These are phyloP conservation scores for Sugiyamaella marilandica DNA, from an alignment of 805 yeast species.

Conservation along the genomic window DNA sequence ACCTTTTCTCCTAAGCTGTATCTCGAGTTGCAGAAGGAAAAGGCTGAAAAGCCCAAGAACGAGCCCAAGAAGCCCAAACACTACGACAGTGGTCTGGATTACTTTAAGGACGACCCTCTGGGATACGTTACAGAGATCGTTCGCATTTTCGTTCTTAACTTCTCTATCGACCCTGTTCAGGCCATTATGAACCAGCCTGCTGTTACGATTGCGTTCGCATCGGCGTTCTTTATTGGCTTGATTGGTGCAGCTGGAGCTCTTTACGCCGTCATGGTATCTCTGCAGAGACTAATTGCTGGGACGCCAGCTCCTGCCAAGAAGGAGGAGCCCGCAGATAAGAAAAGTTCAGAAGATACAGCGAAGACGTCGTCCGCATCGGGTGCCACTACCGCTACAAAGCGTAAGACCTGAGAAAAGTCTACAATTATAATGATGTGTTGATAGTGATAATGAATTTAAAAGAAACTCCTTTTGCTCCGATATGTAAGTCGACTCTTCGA, in stretches of 20 bases:
- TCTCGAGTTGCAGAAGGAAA: conserved; percentile 29
- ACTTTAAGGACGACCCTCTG: conserved; percentile 33
- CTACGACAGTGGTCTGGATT: conserved; percentile 25
- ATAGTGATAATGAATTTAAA: neutral
- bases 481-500: neutral
- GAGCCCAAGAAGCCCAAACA: conserved; percentile 15
- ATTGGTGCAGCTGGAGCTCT: conserved; percentile 24
- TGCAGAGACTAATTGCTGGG: neutral
- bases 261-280: conserved; percentile 21
- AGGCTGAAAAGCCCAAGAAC: conserved; percentile 25
- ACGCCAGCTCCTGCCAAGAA: neutral
- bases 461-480: neutral
- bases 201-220: conserved; percentile 29
- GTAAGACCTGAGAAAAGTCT: conserved; percentile 14
- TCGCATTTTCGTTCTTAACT: conserved; percentile 28
- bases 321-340: conserved; percentile 1
- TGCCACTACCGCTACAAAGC: conserved; percentile 19
- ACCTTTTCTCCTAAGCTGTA: conserved; percentile 49
- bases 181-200: conserved; percentile 36
- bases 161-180: conserved; percentile 29
- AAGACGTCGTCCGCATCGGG: conserved; percentile 13
- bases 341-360: conserved; percentile 7
- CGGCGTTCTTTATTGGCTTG: conserved; percentile 17
- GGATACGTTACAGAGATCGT: conserved; percentile 27
- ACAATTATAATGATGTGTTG: neutral